These are phyloP conservation scores for Striga asiatica DNA, from an alignment of 257 asterid species.

Conservation along the genomic window DNA sequence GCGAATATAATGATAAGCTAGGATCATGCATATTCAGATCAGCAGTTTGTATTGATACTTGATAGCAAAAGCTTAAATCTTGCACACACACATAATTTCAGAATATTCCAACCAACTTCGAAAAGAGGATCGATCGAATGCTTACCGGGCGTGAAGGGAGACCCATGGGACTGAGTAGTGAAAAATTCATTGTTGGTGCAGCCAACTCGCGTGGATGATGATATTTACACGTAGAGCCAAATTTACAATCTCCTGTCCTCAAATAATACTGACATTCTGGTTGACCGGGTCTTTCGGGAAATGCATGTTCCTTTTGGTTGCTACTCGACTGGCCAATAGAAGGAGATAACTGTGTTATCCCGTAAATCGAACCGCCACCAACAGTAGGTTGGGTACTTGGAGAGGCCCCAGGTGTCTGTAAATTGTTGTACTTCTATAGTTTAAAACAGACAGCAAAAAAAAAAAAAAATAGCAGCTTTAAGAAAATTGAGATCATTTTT, in stretches of 20 bases:
- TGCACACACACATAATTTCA: not conserved
- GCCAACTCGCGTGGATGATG: slow-evolving; percentile 75
- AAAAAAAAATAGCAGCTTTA: too few relatives aligned
- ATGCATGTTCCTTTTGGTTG: slow-evolving; percentile 47
- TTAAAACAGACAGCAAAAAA: too few relatives aligned
- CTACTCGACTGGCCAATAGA: slow-evolving; percentile 53
- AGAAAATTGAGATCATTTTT: too few relatives aligned
- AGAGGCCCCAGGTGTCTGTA: too few relatives aligned
- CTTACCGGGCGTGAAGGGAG: slow-evolving; percentile 90
- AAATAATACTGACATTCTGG: slow-evolving; percentile 74
- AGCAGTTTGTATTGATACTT: too few relatives aligned
- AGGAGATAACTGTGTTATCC: slow-evolving; percentile 12
- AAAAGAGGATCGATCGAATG: not conserved
- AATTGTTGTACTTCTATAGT: too few relatives aligned
- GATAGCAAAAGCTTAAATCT: too few relatives aligned
- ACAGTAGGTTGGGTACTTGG: too few relatives aligned
- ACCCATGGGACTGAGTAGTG: slow-evolving; percentile 78
- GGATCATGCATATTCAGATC: too few relatives aligned
- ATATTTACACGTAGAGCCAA: slow-evolving; percentile 77
- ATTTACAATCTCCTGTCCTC: slow-evolving; percentile 88
- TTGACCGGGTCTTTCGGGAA: slow-evolving; percentile 85
- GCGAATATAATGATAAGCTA: too few relatives aligned
- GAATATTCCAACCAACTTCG: not conserved
- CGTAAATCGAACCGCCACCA: too few relatives aligned
- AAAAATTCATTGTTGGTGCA: slow-evolving; percentile 36